phyloP scores from a whole-genome alignment of 192 early-diverging fungal genomes.

The Backusella circina region DNA sequence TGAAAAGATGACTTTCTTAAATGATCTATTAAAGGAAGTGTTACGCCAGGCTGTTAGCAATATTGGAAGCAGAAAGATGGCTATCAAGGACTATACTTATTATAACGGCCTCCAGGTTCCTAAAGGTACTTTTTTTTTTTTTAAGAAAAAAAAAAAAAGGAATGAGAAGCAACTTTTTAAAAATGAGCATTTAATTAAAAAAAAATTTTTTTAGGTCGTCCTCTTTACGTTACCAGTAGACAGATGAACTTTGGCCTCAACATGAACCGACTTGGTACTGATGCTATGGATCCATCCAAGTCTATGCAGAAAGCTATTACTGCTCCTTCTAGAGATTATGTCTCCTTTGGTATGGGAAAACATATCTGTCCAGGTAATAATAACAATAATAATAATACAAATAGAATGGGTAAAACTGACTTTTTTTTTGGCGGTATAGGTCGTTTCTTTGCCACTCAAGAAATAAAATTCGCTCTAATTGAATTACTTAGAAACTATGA shows the following conservation, averaged over 20 bases:
- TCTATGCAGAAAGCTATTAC: background rate
- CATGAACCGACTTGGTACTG: background rate
- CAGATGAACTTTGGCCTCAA: conserved; percentile 20
- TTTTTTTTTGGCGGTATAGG: background rate
- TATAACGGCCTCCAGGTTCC: conserved; percentile 16
- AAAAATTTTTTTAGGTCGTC: background rate
- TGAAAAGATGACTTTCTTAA: conserved; percentile 14
- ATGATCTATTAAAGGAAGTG: conserved; percentile 19
- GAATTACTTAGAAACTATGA: conserved; percentile 15
- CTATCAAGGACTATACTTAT: conserved; percentile 16
- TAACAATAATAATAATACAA: background rate
- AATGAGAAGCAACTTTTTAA: background rate
- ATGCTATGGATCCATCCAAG: conserved; percentile 8
- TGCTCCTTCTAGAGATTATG: conserved; percentile 4
- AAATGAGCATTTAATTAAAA: background rate
- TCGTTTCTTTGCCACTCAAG: conserved; percentile 27
- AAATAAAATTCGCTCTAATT: conserved; percentile 21
- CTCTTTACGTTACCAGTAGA: conserved; percentile 2
- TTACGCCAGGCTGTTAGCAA: conserved; percentile 17
- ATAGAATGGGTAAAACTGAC: background rate
- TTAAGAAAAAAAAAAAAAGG: background rate
- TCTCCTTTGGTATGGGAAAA: conserved; percentile 18
- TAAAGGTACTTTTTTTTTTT: conserved; percentile 1
- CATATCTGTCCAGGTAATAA: conserved; percentile 19
- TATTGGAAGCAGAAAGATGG: conserved; percentile 12